Evolutionary conservation across 805 yeast genomes (phyloP).

Genomic region (Metschnikowia cubensis): DNA sequence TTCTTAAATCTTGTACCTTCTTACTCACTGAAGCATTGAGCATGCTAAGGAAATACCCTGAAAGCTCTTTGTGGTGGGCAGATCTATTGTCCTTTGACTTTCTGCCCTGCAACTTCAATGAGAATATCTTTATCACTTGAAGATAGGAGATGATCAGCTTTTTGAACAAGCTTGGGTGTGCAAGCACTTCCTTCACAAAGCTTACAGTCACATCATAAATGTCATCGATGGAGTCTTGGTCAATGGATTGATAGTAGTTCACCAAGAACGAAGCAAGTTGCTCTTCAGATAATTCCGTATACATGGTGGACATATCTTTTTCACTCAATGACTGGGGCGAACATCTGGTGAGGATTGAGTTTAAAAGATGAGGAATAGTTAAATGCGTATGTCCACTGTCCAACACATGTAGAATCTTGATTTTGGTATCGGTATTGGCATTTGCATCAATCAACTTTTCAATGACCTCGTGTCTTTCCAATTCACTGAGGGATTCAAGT

Average conservation of each 20-base stretch:
- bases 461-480: constrained; percentile 71
- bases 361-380: constrained; percentile 65
- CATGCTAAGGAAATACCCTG: constrained; percentile 33
- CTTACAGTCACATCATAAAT: constrained; percentile 57
- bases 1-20: constrained; percentile 3
- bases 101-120: constrained; percentile 52
- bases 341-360: constrained; percentile 49
- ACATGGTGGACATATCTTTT: constrained; percentile 43
- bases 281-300: constrained; percentile 42
- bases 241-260: constrained; percentile 60
- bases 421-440: constrained; percentile 17
- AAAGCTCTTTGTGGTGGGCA: constrained; percentile 41
- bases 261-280: constrained; percentile 52
- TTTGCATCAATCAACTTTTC: constrained; percentile 55
- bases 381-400: constrained; percentile 80
- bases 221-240: constrained; percentile 75
- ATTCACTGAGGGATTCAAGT: constrained; percentile 56
- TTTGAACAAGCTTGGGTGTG: constrained; percentile 46
- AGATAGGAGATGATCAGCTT: constrained; percentile 51
- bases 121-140: constrained; percentile 47
- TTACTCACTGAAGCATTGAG: constrained; percentile 17
- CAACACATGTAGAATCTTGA: constrained; percentile 67
- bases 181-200: constrained; percentile 57
- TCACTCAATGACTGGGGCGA: constrained; percentile 29
- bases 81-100: constrained; percentile 48